Base-by-base conservation (phyloP, 2,329 filamentous ascomycete genomes). In the Aspergillus amoenus region DNA sequence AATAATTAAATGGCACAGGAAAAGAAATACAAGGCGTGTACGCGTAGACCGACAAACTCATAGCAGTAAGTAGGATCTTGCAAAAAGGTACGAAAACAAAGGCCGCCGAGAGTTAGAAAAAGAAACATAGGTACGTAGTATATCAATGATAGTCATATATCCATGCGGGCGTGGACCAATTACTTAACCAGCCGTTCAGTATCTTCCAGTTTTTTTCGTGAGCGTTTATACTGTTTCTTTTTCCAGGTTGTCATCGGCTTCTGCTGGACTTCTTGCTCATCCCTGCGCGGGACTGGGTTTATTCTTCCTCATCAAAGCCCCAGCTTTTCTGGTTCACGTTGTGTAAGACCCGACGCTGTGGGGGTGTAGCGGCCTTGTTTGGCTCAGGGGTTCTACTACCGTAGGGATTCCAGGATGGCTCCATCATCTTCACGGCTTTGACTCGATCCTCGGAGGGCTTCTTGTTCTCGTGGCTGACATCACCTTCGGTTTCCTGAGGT, bases 401-500 rank as follows among this genome's bases (percentile, higher is more conserved):
- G 46, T 73, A 73, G 8, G 69, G 66, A 47, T 77, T 75, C 81
- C 79, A 82, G n/a, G 73, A 73, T 46, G 87, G 78, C 66, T 89
- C 84, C 85, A 91, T 88, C 80, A 85, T 88, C 74, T 89, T 87
- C 52, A 90, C 83, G 3, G 82, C 87, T 76, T 91, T 90, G 72
- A 84, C 81, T 62, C 84, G 84, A 61, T 86, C 84, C 53, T 85
- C 81, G 51, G 82, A 73, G 18, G 76, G 77, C 37, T 68, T 79
- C 72, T 67, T 77, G 68, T 73, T 73, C 56, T 70, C 67, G 72
- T 68, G 65, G 53, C 66, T 74, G 37, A 74, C 64, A 53, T 79
- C 78, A 17, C 72, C 72, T 9, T 67, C 61, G 2, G 45, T 55
- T 2, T 67, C 69, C 3, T 65, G 62, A 15, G 17, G 21, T 13